Percentiles rank a stretch among this genome's conserved stretches.
Evolutionary conservation across 129 eudicot species (phyloP).

Genomic region (Artemisia argyi): DNA sequence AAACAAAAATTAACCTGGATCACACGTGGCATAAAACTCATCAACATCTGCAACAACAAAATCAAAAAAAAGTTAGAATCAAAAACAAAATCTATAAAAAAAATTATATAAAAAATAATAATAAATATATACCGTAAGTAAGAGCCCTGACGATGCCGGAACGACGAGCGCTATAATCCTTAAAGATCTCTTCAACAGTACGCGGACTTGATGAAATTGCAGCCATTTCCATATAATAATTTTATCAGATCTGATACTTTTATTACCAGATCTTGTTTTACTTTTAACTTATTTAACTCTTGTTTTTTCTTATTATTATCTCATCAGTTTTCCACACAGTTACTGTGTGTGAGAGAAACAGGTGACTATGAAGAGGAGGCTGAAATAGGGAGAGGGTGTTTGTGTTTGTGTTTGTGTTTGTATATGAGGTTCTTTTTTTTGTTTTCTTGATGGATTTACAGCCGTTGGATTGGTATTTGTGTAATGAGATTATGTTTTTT

Average conservation of each 20-base stretch:
- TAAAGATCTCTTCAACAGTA: constrained; percentile 88
- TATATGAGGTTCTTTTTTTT: constrained; percentile 19
- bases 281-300: too few species aligned
- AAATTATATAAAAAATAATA: not conserved
- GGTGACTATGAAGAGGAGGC: constrained; percentile 18
- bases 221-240: constrained; percentile 52
- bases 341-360: constrained; percentile 1
- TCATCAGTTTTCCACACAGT: constrained; percentile 23
- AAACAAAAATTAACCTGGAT: constrained; percentile 55
- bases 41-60: constrained; percentile 62
- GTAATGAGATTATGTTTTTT: not conserved
- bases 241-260: constrained; percentile 23
- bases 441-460: constrained; percentile 14
- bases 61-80: not conserved
- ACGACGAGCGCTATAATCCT: constrained; percentile 75
- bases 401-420: not conserved
- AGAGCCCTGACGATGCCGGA: constrained; percentile 75
- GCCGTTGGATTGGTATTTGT: constrained; percentile 4
- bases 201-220: constrained; percentile 67
- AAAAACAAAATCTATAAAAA: constrained; percentile 2
- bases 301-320: too few species aligned
- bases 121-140: constrained; percentile 48
- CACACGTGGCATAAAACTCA: constrained; percentile 69
- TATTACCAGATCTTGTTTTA: constrained; percentile 1
- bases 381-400: constrained; percentile 19